Base-by-base conservation (phyloP, 2,329 filamentous ascomycete species). In the Xylaria sp. region DNA sequence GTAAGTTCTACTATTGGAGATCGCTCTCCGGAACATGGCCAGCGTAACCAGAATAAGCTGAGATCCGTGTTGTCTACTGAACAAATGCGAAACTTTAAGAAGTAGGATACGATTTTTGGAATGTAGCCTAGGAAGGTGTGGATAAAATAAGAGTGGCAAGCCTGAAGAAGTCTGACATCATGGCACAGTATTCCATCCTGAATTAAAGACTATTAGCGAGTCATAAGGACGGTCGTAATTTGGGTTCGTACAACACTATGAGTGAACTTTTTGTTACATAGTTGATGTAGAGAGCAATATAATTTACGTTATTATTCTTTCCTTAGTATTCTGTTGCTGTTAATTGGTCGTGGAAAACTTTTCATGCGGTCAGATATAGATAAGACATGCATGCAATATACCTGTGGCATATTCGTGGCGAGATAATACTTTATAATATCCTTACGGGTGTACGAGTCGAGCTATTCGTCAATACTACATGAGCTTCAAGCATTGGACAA, bases 341-440 rank as follows among this genome's bases (percentile, higher is more conserved):
- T 36, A 20, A 31, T 33, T 17, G 36, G 29, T 25, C 42, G n/a
- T n/a, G n/a, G 9, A 58, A 63, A 53, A 38, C 22, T 59, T 45
- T 65, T 61, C 56, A 65, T 65, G 62, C 56, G 55, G 62, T 65
- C 25, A 61, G 62, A 54, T 36, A 51, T 22, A 38, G 29, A 50
- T 60, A 65, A 65, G 62, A 49, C 31, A 11, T 50, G 49, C 49
- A 60, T 49, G 5, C 2, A 44, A 42, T 22, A 29, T 31, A 53
- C 49, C 1, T 3, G 15, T 49, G 22, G 20, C 54, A 54, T 29
- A 25, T 42, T 39, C 10, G 9, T 27, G 20, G n/a, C 29, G 15
- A 39, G 22, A 38, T 27, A 22, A 53, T 13, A 31, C 44, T 60
- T 17, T 36, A 25, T 31, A n/a, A 25, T 31, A n/a, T 17, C 27